Evolutionary conservation across 2,329 filamentous ascomycete genomes (phyloP).

Genomic region (Geosmithia morbida): DNA sequence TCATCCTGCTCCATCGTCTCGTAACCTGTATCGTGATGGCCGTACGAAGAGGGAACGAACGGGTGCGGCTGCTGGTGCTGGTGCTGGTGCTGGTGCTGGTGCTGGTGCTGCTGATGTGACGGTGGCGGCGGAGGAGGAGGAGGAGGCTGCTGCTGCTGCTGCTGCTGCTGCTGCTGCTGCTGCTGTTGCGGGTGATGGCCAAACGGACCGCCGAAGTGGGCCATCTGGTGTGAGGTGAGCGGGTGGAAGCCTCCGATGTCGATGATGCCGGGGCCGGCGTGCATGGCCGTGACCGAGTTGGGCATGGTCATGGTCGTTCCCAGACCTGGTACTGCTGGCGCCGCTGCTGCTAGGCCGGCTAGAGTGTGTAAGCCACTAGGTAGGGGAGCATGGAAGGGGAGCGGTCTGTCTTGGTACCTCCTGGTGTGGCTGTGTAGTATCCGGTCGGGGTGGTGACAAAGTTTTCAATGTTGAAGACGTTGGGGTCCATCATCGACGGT

Average conservation of each 20-base stretch:
- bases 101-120: slow-evolving; percentile 12
- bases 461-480: slow-evolving; percentile 61
- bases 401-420: slow-evolving; percentile 52
- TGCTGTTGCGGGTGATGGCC: slow-evolving; percentile 32
- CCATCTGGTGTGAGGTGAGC: slow-evolving; percentile 44
- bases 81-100: slow-evolving; percentile 12
- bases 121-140: slow-evolving; percentile 18
- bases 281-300: slow-evolving; percentile 49
- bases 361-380: slow-evolving; percentile 82
- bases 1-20: slow-evolving; percentile 67
- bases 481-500: slow-evolving; percentile 75
- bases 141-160: slow-evolving; percentile 32
- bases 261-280: slow-evolving; percentile 41
- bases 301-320: slow-evolving; percentile 72
- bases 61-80: slow-evolving; percentile 33
- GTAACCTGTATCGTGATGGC: slow-evolving; percentile 68
- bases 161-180: slow-evolving; percentile 22
- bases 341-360: slow-evolving; percentile 18
- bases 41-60: slow-evolving; percentile 67
- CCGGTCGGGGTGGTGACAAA: slow-evolving; percentile 70
- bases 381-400: slow-evolving; percentile 59
- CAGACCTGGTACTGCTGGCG: slow-evolving; percentile 48
- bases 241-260: slow-evolving; percentile 57
- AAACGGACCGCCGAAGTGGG: slow-evolving; percentile 55
- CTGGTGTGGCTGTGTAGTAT: slow-evolving; percentile 81